A percentile compares a stretch with the other conserved stretches of the same genome.
Evolutionary conservation across 2,329 filamentous ascomycete genomes (phyloP).

Genomic region (Didymella sp.): DNA sequence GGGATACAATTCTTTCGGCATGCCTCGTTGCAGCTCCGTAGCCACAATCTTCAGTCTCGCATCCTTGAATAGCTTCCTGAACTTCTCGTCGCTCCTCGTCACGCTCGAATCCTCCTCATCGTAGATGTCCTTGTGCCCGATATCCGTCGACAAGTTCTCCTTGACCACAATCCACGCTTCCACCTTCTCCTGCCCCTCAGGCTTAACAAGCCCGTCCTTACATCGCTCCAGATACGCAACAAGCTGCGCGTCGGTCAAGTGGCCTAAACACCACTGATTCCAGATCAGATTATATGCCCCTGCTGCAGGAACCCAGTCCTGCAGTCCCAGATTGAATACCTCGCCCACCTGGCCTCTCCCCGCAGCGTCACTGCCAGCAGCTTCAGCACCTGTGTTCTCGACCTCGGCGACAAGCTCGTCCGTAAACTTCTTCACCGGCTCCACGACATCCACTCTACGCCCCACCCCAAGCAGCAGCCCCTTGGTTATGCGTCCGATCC

Average conservation of each 20-base stretch:
- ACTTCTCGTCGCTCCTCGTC: constrained; percentile 77
- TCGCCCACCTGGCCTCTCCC: constrained; percentile 61
- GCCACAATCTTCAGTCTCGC: constrained; percentile 68
- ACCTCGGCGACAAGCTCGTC: constrained; percentile 56
- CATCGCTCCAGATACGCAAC: constrained; percentile 71
- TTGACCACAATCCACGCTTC: constrained; percentile 72
- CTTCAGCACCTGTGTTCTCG: constrained; percentile 30
- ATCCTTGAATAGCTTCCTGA: constrained; percentile 70
- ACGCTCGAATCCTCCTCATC: constrained; percentile 79
- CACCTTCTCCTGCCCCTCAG: constrained; percentile 40
- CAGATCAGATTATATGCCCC: constrained; percentile 79
- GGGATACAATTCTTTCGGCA: constrained; percentile 72
- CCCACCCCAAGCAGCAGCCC: constrained; percentile 76
- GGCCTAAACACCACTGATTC: constrained; percentile 89
- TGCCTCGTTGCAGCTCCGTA: constrained; percentile 60
- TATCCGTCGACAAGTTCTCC: constrained; percentile 73
- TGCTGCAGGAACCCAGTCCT: constrained; percentile 67
- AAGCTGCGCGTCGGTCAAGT: constrained; percentile 78
- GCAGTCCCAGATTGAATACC: constrained; percentile 75
- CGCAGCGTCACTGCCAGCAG: constrained; percentile 26
- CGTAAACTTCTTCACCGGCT: constrained; percentile 85
- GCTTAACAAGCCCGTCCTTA: constrained; percentile 54
- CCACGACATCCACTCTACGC: constrained; percentile 79
- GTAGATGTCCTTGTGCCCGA: constrained; percentile 68
- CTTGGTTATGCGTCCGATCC: constrained; percentile 83